Evolutionary conservation across 768 basidiomycete genomes (phyloP), one percentile per base, ranked within the genome.

Genomic region (Kwoniella bestiolae): DNA sequence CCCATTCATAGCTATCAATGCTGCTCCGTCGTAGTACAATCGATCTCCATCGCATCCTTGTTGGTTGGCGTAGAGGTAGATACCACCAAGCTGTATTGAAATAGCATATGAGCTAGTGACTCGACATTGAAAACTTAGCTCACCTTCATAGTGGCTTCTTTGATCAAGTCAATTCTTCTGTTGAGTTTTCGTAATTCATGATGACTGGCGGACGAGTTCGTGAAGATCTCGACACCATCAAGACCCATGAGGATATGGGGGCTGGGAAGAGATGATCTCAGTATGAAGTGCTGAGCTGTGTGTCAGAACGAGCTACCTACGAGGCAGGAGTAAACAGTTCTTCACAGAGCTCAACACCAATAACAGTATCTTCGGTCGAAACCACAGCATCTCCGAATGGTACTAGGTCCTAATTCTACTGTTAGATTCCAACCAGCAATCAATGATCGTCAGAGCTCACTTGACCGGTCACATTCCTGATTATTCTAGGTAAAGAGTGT

Each of bases 41-140:
- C 96, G 87, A 79, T 99, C 96, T 0, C 96, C 96, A 74, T 99
- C 96, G 76, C 96, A 99, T 5, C 96, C 96, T 84, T 96, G 95
- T 75, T 99, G 96, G 78, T 99, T 99, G 8, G 96, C 92, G 74
- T 99, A 99, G 6, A 99, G 86, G 82, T 99, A 99, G 57, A 97
- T 87, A 2, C 96, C 96, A 9, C 96, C 96, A 35, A 94, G 86
- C 95, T 97, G 70, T 38, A 6, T n/a, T 2, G 52, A 23, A 12
- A 28, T 23, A 12, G 38, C 7, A 1, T 41, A 41, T 41, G 12
- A 41, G 38, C 38, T 41, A 12, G 23, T 50, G 47, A 11, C 9
- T 9, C 47, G 12, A 12, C 12, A 28, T 28, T 16, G 16, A 38
- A 38, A 16, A 38, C 3, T 2, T 21, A 12, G 23, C 67, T 61